Evolutionary conservation across 352 stramenopile species (phyloP).

Genomic region (Phytophthora brassicae): DNA sequence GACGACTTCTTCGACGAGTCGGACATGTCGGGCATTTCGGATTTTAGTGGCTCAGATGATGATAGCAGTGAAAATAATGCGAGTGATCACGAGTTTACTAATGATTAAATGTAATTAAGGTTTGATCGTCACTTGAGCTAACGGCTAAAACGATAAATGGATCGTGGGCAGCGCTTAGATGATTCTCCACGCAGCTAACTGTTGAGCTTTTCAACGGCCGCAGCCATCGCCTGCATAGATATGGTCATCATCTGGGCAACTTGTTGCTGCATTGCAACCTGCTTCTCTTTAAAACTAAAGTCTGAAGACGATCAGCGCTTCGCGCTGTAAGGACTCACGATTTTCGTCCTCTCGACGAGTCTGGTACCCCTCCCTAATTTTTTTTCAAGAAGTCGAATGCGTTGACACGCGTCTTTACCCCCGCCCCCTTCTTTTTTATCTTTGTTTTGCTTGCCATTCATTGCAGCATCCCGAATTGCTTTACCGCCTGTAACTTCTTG

Average conservation of each 20-base stretch:
- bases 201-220: not conserved
- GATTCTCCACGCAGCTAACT: not conserved
- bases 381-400: not conserved
- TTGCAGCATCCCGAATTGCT: not conserved
- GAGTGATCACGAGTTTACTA: too few species aligned
- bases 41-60: not conserved
- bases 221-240: not conserved
- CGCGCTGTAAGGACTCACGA: not conserved
- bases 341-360: not conserved
- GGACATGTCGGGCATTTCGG: not conserved
- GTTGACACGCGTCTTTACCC: not conserved
- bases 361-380: not conserved
- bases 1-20: not conserved
- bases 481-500: not conserved
- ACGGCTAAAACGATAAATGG: not conserved
- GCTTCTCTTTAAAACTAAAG: not conserved
- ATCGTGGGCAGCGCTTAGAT: not conserved
- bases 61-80: not conserved
- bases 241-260: not conserved
- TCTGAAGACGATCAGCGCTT: not conserved
- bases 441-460: not conserved
- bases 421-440: not conserved
- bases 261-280: not conserved
- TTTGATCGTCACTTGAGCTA: not conserved
- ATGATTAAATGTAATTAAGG: not conserved